These are phyloP conservation scores for Microdochium trichocladiopsis DNA, from an alignment of 2,329 filamentous ascomycete genomes.

Conservation along the genomic window DNA sequence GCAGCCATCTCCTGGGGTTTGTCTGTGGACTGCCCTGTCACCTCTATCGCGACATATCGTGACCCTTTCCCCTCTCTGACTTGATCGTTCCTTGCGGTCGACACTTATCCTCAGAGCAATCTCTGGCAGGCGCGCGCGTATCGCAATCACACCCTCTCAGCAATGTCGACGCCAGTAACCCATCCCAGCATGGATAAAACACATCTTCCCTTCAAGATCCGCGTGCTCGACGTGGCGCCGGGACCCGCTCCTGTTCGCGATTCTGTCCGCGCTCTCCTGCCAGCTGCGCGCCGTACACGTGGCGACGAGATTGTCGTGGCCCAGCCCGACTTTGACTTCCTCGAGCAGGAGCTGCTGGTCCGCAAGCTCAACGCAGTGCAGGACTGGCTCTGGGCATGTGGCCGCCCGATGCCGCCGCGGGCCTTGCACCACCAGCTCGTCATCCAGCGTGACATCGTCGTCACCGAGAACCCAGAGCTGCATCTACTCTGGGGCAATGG, in stretches of 20 bases:
- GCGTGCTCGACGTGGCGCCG: not conserved
- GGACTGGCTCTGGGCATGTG: constrained; percentile 21
- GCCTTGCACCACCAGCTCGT: constrained; percentile 28
- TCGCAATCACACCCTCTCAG: not conserved
- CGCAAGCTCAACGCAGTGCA: constrained; percentile 18
- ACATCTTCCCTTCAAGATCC: not conserved
- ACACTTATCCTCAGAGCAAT: too few relatives aligned
- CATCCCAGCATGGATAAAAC: not conserved
- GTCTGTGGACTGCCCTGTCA: too few relatives aligned
- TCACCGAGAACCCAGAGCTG: constrained; percentile 29
- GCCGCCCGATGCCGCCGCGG: constrained; percentile 26
- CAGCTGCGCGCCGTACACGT: constrained; percentile 19
- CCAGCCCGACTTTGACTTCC: constrained; percentile 3
- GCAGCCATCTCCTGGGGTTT: too few relatives aligned
- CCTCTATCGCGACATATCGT: too few relatives aligned
- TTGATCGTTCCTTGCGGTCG: too few relatives aligned
- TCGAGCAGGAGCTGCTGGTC: constrained; percentile 17
- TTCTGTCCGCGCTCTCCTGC: constrained; percentile 11
- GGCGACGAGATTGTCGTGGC: constrained; percentile 17
- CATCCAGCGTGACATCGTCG: constrained; percentile 21
- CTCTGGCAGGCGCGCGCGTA: too few relatives aligned
- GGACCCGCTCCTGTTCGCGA: not conserved
- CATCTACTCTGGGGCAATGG: constrained; percentile 31
- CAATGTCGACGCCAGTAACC: too few relatives aligned
- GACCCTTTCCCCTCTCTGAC: too few relatives aligned